These are phyloP conservation scores for Thermothielavioides terrestris DNA, from an alignment of 495 filamentous ascomycete genomes.

Conservation along the genomic window DNA sequence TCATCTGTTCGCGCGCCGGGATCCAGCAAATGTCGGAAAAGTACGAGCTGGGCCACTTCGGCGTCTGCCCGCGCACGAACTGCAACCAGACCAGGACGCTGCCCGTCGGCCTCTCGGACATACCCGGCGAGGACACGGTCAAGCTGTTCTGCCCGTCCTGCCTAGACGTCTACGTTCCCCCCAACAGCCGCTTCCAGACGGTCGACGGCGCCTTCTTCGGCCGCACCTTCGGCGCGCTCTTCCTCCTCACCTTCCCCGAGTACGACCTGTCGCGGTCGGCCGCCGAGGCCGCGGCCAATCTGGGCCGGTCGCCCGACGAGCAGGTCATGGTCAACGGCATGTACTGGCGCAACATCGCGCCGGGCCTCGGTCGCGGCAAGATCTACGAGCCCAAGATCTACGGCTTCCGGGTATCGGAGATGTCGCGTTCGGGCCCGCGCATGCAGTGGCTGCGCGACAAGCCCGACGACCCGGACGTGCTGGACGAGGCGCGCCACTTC, in stretches of 20 bases:
- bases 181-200: slow-evolving; percentile 92
- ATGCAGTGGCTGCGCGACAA: slow-evolving; percentile 94
- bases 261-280: slow-evolving; percentile 62
- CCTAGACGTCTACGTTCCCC: slow-evolving; percentile 93
- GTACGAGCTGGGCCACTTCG: slow-evolving; percentile 93
- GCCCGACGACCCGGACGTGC: slow-evolving; percentile 65
- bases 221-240: slow-evolving; percentile 84
- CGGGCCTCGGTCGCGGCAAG: slow-evolving; percentile 71
- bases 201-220: slow-evolving; percentile 99
- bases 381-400: slow-evolving; percentile 96
- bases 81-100: slow-evolving; percentile 83
- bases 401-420: slow-evolving; percentile 86
- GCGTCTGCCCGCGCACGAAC: slow-evolving; percentile 80
- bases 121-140: slow-evolving; percentile 91
- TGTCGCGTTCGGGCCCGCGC: slow-evolving; percentile 74
- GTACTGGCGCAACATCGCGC: slow-evolving; percentile 70
- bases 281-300: slow-evolving; percentile 34
- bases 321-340: slow-evolving; percentile 71
- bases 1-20: slow-evolving; percentile 92
- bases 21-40: slow-evolving; percentile 99
- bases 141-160: slow-evolving; percentile 97
- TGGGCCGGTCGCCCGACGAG: slow-evolving; percentile 34
- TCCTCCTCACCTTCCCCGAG: slow-evolving; percentile 97
- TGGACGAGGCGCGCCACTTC: slow-evolving; percentile 67
- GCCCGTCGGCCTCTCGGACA: slow-evolving; percentile 87